phyloP scores from a whole-genome alignment of 345 rosid species.

The Atalantia buxifolia region DNA sequence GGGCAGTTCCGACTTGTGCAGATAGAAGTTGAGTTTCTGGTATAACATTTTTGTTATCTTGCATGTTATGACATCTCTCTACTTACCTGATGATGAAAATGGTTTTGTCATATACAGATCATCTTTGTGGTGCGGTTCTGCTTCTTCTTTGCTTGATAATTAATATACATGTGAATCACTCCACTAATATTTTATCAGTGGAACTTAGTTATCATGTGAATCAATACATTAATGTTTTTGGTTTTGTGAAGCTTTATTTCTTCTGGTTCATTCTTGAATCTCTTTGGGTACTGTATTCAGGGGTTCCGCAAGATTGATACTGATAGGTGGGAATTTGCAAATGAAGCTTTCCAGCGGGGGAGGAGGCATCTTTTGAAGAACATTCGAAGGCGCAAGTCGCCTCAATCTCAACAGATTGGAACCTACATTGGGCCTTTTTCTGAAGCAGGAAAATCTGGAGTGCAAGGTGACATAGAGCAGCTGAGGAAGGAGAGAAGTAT shows the following conservation, averaged over 20 bases:
- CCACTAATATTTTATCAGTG: neutral
- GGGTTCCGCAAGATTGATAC: constrained; percentile 84
- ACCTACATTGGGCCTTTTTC: constrained; percentile 50
- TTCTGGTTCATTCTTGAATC: constrained; percentile 27
- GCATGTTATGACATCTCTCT: constrained; percentile 3
- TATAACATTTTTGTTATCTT: constrained; percentile 13
- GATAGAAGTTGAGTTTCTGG: constrained; percentile 40
- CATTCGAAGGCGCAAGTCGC: constrained; percentile 80
- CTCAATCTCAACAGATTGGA: constrained; percentile 52
- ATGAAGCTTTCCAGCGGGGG: constrained; percentile 77
- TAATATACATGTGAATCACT: neutral
- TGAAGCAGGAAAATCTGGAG: constrained; percentile 39
- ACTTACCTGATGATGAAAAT: constrained; percentile 1
- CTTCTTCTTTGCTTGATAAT: constrained; percentile 10
- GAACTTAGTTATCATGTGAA: neutral
- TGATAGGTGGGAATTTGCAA: constrained; percentile 93
- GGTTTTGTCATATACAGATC: constrained; percentile 1
- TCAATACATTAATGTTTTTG: neutral
- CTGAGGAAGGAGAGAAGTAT: constrained; percentile 56
- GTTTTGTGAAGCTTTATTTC: neutral
- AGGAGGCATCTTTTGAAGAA: constrained; percentile 77
- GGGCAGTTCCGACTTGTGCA: constrained; percentile 35
- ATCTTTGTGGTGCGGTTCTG: constrained; percentile 9
- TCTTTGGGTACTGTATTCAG: constrained; percentile 41
- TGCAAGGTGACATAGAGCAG: constrained; percentile 56